phyloP scores from a whole-genome alignment of 495 filamentous ascomycete genomes.

The Pseudoneurospora amorphoporcata region DNA sequence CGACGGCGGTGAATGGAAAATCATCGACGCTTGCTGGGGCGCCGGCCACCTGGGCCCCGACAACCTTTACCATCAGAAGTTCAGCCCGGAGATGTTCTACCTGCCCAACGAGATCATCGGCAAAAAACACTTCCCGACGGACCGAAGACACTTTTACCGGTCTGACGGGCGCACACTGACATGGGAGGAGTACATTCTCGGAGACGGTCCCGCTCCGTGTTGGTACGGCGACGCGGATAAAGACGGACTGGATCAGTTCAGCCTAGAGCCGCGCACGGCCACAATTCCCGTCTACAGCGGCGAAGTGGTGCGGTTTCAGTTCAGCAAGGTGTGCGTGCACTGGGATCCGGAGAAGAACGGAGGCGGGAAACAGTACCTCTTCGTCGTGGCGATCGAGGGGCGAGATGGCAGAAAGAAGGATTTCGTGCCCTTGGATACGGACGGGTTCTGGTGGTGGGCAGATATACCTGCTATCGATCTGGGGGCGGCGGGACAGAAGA shows the following conservation, averaged over 20 bases:
- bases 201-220: conserved; percentile 38
- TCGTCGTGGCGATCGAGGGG: conserved; percentile 55
- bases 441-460: conserved; percentile 62
- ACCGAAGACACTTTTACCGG: conserved; percentile 60
- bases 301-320: conserved; percentile 57
- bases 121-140: conserved; percentile 60
- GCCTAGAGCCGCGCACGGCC: conserved; percentile 49
- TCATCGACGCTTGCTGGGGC: conserved; percentile 90
- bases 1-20: conserved; percentile 79
- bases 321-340: conserved; percentile 64
- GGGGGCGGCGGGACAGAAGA: conserved; percentile 57
- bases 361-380: conserved; percentile 48
- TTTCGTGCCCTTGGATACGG: conserved; percentile 51
- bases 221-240: conserved; percentile 43
- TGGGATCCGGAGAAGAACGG: conserved; percentile 63
- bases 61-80: conserved; percentile 52
- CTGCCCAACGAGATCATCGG: conserved; percentile 77
- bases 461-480: conserved; percentile 57
- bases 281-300: conserved; percentile 43
- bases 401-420: conserved; percentile 58
- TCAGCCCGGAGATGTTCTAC: conserved; percentile 63
- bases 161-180: conserved; percentile 34
- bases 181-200: conserved; percentile 74
- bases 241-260: conserved; percentile 53
- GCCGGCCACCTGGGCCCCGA: conserved; percentile 51